Evolutionary conservation across 352 stramenopile genomes (phyloP).

Genomic region (Globisporangium camurandrum): DNA sequence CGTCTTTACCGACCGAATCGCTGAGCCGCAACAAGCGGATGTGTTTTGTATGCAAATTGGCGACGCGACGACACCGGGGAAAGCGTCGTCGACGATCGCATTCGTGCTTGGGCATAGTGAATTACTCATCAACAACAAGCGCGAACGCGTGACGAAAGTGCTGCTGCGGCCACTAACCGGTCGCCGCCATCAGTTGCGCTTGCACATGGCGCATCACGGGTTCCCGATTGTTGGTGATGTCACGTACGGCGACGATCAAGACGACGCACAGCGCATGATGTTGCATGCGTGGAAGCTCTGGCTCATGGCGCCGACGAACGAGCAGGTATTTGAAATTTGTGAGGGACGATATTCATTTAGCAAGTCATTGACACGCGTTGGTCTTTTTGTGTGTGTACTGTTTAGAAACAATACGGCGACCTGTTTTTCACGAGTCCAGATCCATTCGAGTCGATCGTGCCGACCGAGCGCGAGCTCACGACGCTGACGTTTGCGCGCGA

Average conservation of each 20-base stretch:
- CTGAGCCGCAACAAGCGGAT: conserved; percentile 44
- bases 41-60: conserved; percentile 70
- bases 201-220: conserved; percentile 68
- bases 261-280: conserved; percentile 77
- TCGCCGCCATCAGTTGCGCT: conserved; percentile 74
- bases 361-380: neutral
- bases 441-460: conserved; percentile 58
- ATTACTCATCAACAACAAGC: conserved; percentile 17
- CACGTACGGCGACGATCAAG: conserved; percentile 56
- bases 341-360: neutral
- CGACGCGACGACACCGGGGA: conserved; percentile 20
- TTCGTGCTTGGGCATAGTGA: conserved; percentile 67
- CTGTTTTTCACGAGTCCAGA: conserved; percentile 59
- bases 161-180: conserved; percentile 70
- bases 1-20: conserved; percentile 70
- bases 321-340: conserved; percentile 19
- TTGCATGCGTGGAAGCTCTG: conserved; percentile 78
- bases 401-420: conserved; percentile 46
- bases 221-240: conserved; percentile 75
- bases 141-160: conserved; percentile 76
- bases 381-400: conserved; percentile 1
- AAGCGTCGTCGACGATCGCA: conserved; percentile 61
- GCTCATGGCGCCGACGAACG: conserved; percentile 34
- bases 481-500: conserved; percentile 46
- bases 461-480: conserved; percentile 37